Evolutionary conservation across 768 basidiomycete genomes (phyloP).

Genomic region (Paxillus involutus): DNA sequence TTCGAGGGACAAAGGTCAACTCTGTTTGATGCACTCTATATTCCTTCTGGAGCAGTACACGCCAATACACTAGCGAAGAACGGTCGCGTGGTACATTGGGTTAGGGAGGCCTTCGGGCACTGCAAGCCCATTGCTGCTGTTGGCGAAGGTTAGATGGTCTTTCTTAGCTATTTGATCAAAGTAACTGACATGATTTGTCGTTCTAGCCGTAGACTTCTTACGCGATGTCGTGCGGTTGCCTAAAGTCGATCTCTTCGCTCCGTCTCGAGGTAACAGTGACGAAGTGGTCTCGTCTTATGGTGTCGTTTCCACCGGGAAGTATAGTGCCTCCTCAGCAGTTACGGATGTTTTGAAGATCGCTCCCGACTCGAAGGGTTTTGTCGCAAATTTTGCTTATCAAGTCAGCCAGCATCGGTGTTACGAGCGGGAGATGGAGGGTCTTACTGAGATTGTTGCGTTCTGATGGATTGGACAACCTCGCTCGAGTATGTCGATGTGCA

Average conservation of each 20-base stretch:
- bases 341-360: conserved; percentile 45
- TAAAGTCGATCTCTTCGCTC: conserved; percentile 41
- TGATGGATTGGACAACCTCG: conserved; percentile 16
- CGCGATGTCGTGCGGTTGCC: conserved; percentile 46
- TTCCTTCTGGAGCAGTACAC: conserved; percentile 69
- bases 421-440: conserved; percentile 58
- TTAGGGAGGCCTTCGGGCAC: conserved; percentile 84
- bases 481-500: neutral
- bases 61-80: conserved; percentile 54
- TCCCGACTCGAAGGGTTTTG: conserved; percentile 50
- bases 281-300: conserved; percentile 56
- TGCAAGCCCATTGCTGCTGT: conserved; percentile 80
- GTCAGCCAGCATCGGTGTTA: conserved; percentile 69
- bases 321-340: conserved; percentile 35
- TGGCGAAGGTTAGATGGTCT: conserved; percentile 48
- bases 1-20: conserved; percentile 81
- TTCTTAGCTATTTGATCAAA: neutral
- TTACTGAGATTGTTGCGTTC: conserved; percentile 52
- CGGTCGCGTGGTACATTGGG: conserved; percentile 79
- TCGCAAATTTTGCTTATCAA: conserved; percentile 57
- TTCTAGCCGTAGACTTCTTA: conserved; percentile 48
- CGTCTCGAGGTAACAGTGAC: conserved; percentile 27
- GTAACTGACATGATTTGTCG: neutral
- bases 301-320: conserved; percentile 60
- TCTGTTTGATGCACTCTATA: conserved; percentile 78